These are phyloP conservation scores for Ceratocystis papillata DNA, from an alignment of 2,329 filamentous ascomycete species.

Conservation along the genomic window DNA sequence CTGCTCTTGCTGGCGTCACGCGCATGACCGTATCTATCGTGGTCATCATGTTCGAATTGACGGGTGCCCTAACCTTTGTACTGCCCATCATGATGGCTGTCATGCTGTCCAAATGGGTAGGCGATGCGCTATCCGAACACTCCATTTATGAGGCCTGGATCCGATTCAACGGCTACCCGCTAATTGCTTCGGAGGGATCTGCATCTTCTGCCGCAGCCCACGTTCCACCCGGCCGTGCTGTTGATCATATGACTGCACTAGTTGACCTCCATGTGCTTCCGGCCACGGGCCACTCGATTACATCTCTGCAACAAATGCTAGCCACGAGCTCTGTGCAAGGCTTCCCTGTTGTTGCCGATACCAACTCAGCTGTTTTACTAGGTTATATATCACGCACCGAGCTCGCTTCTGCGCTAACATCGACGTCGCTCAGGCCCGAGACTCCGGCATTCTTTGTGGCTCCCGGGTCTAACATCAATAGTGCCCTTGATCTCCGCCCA, in stretches of 20 bases:
- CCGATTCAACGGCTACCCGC: constrained; percentile 87
- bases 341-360: constrained; percentile 78
- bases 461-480: constrained; percentile 40
- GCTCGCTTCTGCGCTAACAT: constrained; percentile 46
- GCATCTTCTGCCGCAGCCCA: constrained; percentile 45
- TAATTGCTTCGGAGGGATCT: constrained; percentile 76
- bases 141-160: constrained; percentile 99
- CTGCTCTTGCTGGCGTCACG: constrained; percentile 85
- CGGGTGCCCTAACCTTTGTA: constrained; percentile 88
- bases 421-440: constrained; percentile 46
- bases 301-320: constrained; percentile 60
- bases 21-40: constrained; percentile 97
- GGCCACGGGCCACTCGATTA: constrained; percentile 77
- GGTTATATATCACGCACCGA: constrained; percentile 93
- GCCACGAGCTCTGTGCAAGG: constrained; percentile 69
- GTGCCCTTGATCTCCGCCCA: constrained; percentile 72
- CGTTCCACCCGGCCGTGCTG: constrained; percentile 75
- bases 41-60: constrained; percentile 98
- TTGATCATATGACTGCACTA: constrained; percentile 81
- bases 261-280: constrained; percentile 85
- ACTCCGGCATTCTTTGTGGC: constrained; percentile 71
- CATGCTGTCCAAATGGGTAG: constrained; percentile 97
- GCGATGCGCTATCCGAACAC: constrained; percentile 81
- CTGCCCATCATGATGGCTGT: constrained; percentile 98
- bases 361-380: constrained; percentile 64